Evolutionary conservation across 257 asterid species (phyloP), one percentile per base, ranked within the genome.

Genomic region (Solanum gracilifrons): DNA sequence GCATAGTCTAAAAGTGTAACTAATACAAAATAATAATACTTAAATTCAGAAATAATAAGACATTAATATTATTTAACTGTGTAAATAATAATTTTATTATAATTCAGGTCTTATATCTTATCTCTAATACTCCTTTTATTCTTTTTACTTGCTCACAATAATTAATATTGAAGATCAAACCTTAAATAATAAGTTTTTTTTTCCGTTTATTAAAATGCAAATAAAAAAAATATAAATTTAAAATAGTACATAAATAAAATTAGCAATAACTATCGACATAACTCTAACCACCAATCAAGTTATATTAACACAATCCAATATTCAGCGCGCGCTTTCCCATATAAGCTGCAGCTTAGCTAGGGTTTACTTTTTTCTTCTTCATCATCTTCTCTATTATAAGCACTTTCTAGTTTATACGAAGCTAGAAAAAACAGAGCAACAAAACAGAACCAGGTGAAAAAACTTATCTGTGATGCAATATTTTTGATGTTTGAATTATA

Each of bases 1-100:
- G 0, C 23, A 51, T 51, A 16, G 23, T 51, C 1, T 51, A 51
- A 16, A 51, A 51, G 1, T 51, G 4, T 51, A 51, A 51, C 4
- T 3, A 20, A 58, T 6, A 15, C 1, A 0, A 58, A 58, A 58
- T 2, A 55, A 55, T 0, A 46, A 48, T 15, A 15, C 2, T 15
- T 51, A 0, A 51, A 16, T 51, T 51, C 9, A 51, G 0, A 58
- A 7, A 21, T 58, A 58, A 58, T 58, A 58, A 58, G 11, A 21
- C 2, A 0, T 8, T 21, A 0, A 0, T 0, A 7, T 58, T 1
- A 58, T 21, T 58, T 58, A 58, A 0, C 0, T 58, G 0, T 0
- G 12, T 20, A 58, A 58, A 0, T 55, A 55, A 55, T 1, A 6
- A 6, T 51, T 51, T 51, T 51, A 5, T 55, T 0, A 0, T 18